Base-by-base conservation (phyloP, 2,329 filamentous ascomycete species). In the Parafenestella ontariensis region DNA sequence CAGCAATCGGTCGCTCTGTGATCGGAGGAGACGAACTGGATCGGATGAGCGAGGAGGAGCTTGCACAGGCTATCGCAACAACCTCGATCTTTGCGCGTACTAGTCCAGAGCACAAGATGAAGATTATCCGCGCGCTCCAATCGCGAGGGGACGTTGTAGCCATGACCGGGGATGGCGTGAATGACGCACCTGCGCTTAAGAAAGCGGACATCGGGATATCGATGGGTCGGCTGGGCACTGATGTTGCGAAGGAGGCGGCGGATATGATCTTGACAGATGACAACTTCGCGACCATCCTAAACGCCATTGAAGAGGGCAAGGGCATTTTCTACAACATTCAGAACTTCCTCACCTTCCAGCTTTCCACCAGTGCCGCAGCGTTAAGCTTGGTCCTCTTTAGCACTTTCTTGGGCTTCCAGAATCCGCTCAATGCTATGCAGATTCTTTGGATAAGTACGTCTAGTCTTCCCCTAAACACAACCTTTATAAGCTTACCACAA, bases 291-390 rank as follows among this genome's bases (percentile, higher is more conserved):
- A 95, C 91, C 5, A 99, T 99, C 59, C 83, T 99, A 10, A 90
- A 88, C 55, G 95, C 95, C 26, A 99, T 99, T 58, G 95, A 99
- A 76, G 95, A 99, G 79, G 96, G 95, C 77, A 99, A 99, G 77
- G 95, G 93, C 50, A 99, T 99, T 65, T 99, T 99, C 78, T 96
- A 95, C 84, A 99, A 99, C 76, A 98, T 99, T 64, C 95, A 99
- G 73, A 99, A 99, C 77, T 99, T 99, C 78, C 84, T 99, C 60
- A 98, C 95, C 0, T 99, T 99, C 78, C 96, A 99, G 79, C 85
- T 99, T 53, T 97, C 93, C 76, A 99, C 95, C 43, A 97, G 92
- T 73, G 95, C 96, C 18, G 95, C 96, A 49, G 92, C 95, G 57
- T 81, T 99, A 63, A 92, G 90, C 53, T 83, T 99, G 49, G 95